Conservation (phyloP, 2,329 filamentous ascomycete genomes). For the Fusarium pseudograminearum region DNA sequence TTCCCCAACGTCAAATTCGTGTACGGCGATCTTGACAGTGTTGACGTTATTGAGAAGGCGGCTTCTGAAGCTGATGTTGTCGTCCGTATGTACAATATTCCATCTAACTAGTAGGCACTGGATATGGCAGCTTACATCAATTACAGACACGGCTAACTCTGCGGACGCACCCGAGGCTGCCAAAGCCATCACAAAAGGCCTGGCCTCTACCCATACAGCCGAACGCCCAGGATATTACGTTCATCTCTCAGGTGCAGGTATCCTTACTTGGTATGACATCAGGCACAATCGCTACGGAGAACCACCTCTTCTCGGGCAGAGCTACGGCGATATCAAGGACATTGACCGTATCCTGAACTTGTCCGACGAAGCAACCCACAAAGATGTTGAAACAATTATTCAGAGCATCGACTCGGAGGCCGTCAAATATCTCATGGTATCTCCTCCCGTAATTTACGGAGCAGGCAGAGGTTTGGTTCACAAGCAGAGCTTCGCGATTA, state of each 20-base stretch:
- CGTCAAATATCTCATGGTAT: slow-evolving; percentile 61
- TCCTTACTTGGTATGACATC: slow-evolving; percentile 62
- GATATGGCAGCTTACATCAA: background rate
- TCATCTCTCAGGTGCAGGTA: slow-evolving; percentile 63
- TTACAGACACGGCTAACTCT: slow-evolving; percentile 61
- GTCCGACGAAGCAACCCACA: slow-evolving; percentile 70
- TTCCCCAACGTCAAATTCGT: slow-evolving; percentile 63
- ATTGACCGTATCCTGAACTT: slow-evolving; percentile 67
- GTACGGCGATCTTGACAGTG: slow-evolving; percentile 61
- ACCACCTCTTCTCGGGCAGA: slow-evolving; percentile 57
- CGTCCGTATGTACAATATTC: slow-evolving; percentile 53
- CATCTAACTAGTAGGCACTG: background rate
- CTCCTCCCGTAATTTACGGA: slow-evolving; percentile 66
- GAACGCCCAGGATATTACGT: slow-evolving; percentile 63
- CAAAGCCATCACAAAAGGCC: slow-evolving; percentile 59
- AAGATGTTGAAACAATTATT: slow-evolving; percentile 77
- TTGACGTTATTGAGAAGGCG: slow-evolving; percentile 62
- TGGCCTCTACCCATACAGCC: slow-evolving; percentile 57
- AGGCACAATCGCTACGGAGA: slow-evolving; percentile 58
- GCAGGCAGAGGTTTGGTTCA: slow-evolving; percentile 62
- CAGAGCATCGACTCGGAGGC: slow-evolving; percentile 53
- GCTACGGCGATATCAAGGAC: slow-evolving; percentile 70
- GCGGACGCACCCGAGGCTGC: slow-evolving; percentile 59
- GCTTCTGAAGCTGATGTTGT: slow-evolving; percentile 64
- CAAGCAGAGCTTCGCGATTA: slow-evolving; percentile 63